A percentile compares a stretch with the other conserved stretches of the same genome.
Conservation (phyloP, 441 rosid species). For the Eutrema salsugineum region DNA sequence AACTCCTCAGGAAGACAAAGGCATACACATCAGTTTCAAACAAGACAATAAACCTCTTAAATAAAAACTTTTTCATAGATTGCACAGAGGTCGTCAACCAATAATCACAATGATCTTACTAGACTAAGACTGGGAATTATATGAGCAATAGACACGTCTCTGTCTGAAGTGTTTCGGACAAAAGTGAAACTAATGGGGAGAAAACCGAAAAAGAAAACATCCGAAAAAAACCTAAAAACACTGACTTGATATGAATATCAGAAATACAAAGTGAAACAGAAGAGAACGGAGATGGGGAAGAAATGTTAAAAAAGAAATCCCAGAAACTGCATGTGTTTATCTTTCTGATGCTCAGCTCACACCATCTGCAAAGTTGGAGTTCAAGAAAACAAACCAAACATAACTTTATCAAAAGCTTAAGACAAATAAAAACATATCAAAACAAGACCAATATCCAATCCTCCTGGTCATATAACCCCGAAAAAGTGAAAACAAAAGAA, state of each 20-base stretch:
- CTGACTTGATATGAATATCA: neutral
- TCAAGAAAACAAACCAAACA: conserved; percentile 36
- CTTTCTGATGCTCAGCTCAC: conserved; percentile 49
- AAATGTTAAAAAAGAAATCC: conserved; percentile 5
- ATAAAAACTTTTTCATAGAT: neutral
- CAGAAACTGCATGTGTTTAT: conserved; percentile 35
- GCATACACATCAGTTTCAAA: neutral
- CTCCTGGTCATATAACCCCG: neutral
- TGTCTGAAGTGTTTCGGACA: neutral
- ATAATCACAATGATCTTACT: conserved; percentile 8
- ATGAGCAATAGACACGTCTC: neutral
- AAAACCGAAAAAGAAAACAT: neutral
- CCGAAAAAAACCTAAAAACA: neutral
- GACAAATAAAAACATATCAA: neutral
- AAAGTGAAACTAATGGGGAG: neutral
- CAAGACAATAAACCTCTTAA: neutral
- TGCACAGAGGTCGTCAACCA: neutral
- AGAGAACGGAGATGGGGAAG: neutral
- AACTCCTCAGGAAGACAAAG: neutral
- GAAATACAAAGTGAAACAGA: conserved; percentile 13
- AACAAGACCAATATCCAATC: neutral
- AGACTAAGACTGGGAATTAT: neutral
- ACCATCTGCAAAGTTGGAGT: conserved; percentile 59
- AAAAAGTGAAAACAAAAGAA: conserved; percentile 9
- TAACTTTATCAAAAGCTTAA: conserved; percentile 4